These are phyloP conservation scores for Pichia sp. DNA, from an alignment of 1,139 yeast species.

Conservation along the genomic window DNA sequence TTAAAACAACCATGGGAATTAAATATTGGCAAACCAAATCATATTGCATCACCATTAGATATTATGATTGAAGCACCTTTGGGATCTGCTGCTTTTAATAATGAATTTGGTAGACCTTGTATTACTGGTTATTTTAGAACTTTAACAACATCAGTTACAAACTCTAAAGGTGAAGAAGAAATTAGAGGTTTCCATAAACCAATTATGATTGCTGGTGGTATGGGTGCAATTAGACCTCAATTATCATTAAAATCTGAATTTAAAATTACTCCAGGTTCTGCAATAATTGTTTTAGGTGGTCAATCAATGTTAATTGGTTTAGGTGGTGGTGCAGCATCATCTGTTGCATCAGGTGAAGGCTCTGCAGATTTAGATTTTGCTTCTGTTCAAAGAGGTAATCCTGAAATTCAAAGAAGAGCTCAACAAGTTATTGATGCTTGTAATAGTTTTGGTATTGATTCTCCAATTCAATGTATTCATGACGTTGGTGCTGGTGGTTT, in stretches of 20 bases:
- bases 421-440: constrained; percentile 97
- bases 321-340: constrained; percentile 99
- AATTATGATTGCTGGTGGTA: constrained; percentile 98
- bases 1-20: constrained; percentile 94
- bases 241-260: constrained; percentile 77
- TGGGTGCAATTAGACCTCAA: constrained; percentile 93
- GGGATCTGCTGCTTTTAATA: constrained; percentile 97
- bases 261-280: constrained; percentile 87
- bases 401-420: constrained; percentile 98
- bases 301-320: constrained; percentile 98
- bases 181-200: constrained; percentile 98
- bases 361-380: constrained; percentile 96
- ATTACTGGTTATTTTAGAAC: constrained; percentile 97
- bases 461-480: constrained; percentile 93
- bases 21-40: constrained; percentile 81
- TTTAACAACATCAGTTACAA: constrained; percentile 69
- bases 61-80: constrained; percentile 97
- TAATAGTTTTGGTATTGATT: constrained; percentile 69
- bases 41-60: constrained; percentile 87
- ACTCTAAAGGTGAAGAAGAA: constrained; percentile 58
- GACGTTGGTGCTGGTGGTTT: constrained; percentile 99
- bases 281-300: constrained; percentile 92
- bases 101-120: constrained; percentile 98
- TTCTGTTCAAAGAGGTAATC: constrained; percentile 98
- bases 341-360: constrained; percentile 91